phyloP scores from a whole-genome alignment of 2,329 filamentous ascomycete genomes.

The Sarocladium strictum region DNA sequence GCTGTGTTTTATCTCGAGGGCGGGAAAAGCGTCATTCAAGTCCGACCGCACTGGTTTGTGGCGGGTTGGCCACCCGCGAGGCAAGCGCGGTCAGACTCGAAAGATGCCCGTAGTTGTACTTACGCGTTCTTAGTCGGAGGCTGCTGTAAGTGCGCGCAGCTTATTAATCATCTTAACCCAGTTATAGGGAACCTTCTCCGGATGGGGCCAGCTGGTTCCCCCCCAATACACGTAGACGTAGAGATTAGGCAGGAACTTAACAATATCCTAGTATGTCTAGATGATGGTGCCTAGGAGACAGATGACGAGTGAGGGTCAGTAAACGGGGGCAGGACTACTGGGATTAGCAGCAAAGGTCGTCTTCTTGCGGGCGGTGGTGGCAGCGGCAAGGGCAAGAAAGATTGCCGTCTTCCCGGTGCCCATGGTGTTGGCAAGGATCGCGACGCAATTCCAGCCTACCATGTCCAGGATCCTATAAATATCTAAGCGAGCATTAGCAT shows the following conservation, averaged over 20 bases:
- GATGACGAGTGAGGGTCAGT: no score
- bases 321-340: no score
- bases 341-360: no score
- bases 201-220: background rate
- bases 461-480: background rate
- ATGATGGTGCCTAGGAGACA: background rate
- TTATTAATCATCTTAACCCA: background rate
- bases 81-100: no score
- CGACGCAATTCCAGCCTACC: background rate
- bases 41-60: background rate
- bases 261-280: background rate
- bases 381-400: background rate
- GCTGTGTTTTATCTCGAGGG: no score
- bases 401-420: background rate
- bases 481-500: background rate
- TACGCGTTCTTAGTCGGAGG: no score
- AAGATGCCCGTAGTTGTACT: no score
- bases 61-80: no score
- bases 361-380: no score
- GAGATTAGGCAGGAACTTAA: background rate
- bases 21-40: background rate
- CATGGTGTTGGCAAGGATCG: background rate
- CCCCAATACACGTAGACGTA: background rate
- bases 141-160: background rate
- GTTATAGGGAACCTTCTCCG: background rate